These are phyloP conservation scores for Xylariomycetidae sp. DNA, from an alignment of 2,329 filamentous ascomycete genomes.

Conservation along the genomic window DNA sequence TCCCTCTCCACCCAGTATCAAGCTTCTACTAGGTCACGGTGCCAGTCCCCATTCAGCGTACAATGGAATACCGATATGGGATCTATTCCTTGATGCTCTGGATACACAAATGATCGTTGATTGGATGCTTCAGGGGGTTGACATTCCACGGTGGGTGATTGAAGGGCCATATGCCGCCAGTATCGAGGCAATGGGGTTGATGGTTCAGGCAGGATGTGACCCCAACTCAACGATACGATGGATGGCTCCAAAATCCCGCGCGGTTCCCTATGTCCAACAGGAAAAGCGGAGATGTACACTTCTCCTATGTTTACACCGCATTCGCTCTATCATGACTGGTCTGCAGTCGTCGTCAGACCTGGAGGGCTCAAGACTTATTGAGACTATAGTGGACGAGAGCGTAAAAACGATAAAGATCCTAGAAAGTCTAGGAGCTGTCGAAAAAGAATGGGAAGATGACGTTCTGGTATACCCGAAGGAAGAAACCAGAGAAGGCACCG, in stretches of 20 bases:
- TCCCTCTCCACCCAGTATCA: neutral
- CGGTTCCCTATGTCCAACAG: too few relatives aligned
- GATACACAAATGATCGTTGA: too few relatives aligned
- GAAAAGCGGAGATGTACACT: too few relatives aligned
- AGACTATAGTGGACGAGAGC: slow-evolving; percentile 1
- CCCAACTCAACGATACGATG: slow-evolving; percentile 1
- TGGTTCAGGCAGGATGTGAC: slow-evolving; percentile 1
- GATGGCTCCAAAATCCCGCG: too few relatives aligned
- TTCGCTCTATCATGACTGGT: too few relatives aligned
- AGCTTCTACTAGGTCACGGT: slow-evolving; percentile 4
- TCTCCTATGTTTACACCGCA: too few relatives aligned
- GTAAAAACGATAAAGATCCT: slow-evolving; percentile 6
- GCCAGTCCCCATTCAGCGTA: slow-evolving; percentile 3
- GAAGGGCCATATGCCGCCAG: neutral
- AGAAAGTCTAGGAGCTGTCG: slow-evolving; percentile 6
- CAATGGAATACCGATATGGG: slow-evolving; percentile 7
- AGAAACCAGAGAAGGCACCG: neutral
- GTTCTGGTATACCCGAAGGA: too few relatives aligned
- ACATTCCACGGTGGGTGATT: neutral
- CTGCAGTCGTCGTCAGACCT: too few relatives aligned
- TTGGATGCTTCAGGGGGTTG: too few relatives aligned
- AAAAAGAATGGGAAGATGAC: slow-evolving; percentile 3
- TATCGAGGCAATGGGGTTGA: neutral
- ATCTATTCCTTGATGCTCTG: slow-evolving; percentile 4
- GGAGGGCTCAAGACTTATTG: too few relatives aligned